Evolutionary conservation across 192 early-diverging fungal genomes (phyloP), one percentile per base, ranked within the genome.

Genomic region (Oehlia diaphana): DNA sequence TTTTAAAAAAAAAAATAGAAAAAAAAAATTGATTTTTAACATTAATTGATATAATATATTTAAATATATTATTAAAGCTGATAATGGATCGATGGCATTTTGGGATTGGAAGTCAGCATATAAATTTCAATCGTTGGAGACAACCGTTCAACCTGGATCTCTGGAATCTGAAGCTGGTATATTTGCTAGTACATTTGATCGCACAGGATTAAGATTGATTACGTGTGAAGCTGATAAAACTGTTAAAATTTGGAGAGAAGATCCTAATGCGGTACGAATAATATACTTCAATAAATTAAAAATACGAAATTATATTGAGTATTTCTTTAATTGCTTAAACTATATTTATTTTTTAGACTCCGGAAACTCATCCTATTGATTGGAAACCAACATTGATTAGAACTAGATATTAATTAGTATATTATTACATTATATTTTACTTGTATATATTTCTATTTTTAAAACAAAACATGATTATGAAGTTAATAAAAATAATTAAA

Each of bases 141-240:
- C 97, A 0, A 83, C 91, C 39, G 96, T 91, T 9, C 98, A 99
- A 82, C 96, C 98, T 28, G 98, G 98, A 63, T 98, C 97, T 14
- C 83, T 99, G 50, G 95, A 96, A 76, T 94, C 92, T 77, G 98
- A 99, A 85, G 94, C 95, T 10, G 98, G 98, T 63, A 92, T 99
- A 63, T 97, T 99, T 71, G 93, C 93, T 79, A 94, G 94, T 63
- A 92, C 94, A 4, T 99, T 99, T 91, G 98, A 99, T 81, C 91
- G 90, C 67, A 96, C 97, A 23, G 97, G 98, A 2, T 89, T 94
- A 72, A 93, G 98, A 53, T 87, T 99, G 66, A 95, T 99, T 78
- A 99, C 98, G 2, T 95, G 98, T 79, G 98, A 99, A 84, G 97
- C 97, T 0, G 98, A 99, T 84, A 99, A 99, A 87, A 96, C 96